Evolutionary conservation across 129 eudicot genomes (phyloP).

Genomic region (Chrysanthemum makinoi): DNA sequence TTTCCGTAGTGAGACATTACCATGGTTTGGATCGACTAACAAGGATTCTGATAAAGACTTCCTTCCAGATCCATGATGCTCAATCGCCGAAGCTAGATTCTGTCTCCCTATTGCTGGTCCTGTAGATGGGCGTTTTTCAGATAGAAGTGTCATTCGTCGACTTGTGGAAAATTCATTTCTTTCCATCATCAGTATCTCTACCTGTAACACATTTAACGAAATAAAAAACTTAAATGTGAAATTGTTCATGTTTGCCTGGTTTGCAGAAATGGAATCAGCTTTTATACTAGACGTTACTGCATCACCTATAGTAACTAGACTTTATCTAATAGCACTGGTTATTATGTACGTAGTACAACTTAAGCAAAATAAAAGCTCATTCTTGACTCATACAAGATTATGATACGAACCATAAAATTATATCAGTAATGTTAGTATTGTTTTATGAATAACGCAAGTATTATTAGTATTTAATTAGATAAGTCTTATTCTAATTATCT

Average conservation of each 20-base stretch:
- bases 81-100: conserved; percentile 76
- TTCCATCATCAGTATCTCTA: conserved; percentile 73
- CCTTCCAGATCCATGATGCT: conserved; percentile 90
- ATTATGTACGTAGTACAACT: too few relatives aligned
- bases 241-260: background rate
- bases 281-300: background rate
- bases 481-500: too few relatives aligned
- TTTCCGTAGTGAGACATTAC: conserved; percentile 78
- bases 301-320: too few relatives aligned
- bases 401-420: too few relatives aligned
- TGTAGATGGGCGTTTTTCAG: conserved; percentile 50
- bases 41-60: conserved; percentile 87
- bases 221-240: background rate
- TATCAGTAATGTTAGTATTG: too few relatives aligned
- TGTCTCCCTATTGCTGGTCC: conserved; percentile 54
- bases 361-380: too few relatives aligned
- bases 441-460: too few relatives aligned
- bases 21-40: conserved; percentile 55
- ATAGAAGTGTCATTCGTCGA: conserved; percentile 40
- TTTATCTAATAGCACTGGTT: too few relatives aligned
- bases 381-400: too few relatives aligned
- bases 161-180: conserved; percentile 54
- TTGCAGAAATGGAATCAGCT: background rate
- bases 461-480: too few relatives aligned
- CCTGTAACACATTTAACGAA: conserved; percentile 40